phyloP scores from a whole-genome alignment of 2,329 filamentous ascomycete species.

The Tolypocladium inflatum region DNA sequence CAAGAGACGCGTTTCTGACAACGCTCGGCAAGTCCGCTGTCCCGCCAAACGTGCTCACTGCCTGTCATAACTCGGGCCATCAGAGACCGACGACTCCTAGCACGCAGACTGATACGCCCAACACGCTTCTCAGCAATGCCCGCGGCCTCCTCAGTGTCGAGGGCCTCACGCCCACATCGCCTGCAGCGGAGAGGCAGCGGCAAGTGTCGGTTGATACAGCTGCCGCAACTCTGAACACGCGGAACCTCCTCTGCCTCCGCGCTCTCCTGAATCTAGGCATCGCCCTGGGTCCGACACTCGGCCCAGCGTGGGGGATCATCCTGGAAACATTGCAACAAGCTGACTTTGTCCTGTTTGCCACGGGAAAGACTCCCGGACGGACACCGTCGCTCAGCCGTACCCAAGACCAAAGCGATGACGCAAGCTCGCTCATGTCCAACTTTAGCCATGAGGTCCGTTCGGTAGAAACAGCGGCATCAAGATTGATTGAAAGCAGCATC shows the following conservation, averaged over 20 bases:
- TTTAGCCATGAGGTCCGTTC: conserved; percentile 76
- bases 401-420: conserved; percentile 41
- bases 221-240: conserved; percentile 60
- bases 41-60: conserved; percentile 65
- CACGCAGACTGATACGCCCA: conserved; percentile 36
- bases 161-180: conserved; percentile 49
- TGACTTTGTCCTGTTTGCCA: conserved; percentile 71
- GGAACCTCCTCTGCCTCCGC: conserved; percentile 82
- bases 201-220: conserved; percentile 48
- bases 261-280: conserved; percentile 94
- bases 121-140: conserved; percentile 59
- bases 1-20: conserved; percentile 88
- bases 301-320: conserved; percentile 79
- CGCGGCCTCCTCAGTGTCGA: conserved; percentile 68
- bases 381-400: conserved; percentile 37
- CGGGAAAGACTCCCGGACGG: conserved; percentile 43
- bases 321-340: conserved; percentile 89
- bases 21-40: conserved; percentile 90
- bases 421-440: conserved; percentile 46
- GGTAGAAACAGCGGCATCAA: conserved; percentile 76
- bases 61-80: conserved; percentile 43
- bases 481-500: conserved; percentile 82
- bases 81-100: conserved; percentile 33
- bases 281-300: conserved; percentile 79
- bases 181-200: conserved; percentile 47